Evolutionary conservation across 805 yeast species (phyloP).

Genomic region (Candida endomychidarum): DNA sequence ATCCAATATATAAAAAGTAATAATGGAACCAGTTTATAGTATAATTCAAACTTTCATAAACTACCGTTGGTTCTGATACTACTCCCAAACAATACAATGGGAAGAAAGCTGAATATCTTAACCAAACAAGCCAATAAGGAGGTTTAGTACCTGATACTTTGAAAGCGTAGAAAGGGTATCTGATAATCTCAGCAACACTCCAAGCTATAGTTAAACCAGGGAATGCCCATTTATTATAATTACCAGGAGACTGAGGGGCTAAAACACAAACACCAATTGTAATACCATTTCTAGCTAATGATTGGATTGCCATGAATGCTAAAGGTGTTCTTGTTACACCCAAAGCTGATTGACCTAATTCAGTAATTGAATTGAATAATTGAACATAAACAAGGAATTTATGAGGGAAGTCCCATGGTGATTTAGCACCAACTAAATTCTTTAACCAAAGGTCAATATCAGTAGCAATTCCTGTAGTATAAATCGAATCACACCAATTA

Average conservation of each 20-base stretch:
- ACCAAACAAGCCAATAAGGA: conserved; percentile 25
- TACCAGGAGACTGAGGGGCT: conserved; percentile 31
- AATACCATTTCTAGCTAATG: conserved; percentile 29
- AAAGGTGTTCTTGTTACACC: conserved; percentile 32
- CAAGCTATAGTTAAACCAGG: conserved; percentile 27
- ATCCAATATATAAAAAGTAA: conserved; percentile 21
- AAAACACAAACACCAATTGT: conserved; percentile 27
- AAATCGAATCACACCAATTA: background rate
- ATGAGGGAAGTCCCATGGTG: conserved; percentile 26
- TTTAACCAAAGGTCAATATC: too few relatives aligned
- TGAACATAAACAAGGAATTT: conserved; percentile 26
- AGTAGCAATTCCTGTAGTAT: background rate
- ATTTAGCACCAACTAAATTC: too few relatives aligned
- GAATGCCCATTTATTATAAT: conserved; percentile 21
- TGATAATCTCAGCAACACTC: conserved; percentile 28
- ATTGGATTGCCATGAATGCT: conserved; percentile 25
- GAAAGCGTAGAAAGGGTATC: conserved; percentile 27
- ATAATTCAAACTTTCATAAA: conserved; percentile 22
- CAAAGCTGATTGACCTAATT: conserved; percentile 21
- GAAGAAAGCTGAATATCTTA: conserved; percentile 29
- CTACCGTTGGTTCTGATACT: conserved; percentile 25
- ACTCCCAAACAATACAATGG: conserved; percentile 34
- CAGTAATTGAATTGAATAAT: conserved; percentile 25
- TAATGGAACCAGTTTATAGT: conserved; percentile 14
- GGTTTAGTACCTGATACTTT: conserved; percentile 17